Evolutionary conservation across 139 green algal species (phyloP).

Genomic region (Dunaliella primolecta): DNA sequence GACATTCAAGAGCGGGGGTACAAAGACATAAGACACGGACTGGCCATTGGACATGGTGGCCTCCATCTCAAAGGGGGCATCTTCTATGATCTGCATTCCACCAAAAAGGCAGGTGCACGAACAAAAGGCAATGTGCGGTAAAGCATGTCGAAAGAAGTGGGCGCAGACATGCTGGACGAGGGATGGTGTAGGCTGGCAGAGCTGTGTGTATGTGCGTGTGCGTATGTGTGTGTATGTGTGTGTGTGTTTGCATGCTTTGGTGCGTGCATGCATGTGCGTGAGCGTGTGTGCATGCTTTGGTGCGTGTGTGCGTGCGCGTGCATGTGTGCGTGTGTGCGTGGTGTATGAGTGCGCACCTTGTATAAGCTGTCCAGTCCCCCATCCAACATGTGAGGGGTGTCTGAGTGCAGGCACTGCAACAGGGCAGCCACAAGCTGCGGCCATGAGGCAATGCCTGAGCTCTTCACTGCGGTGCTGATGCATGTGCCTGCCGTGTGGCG

Average conservation of each 20-base stretch:
- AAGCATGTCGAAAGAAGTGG: too few species aligned
- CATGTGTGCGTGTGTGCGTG: neutral
- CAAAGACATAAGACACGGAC: constrained; percentile 30
- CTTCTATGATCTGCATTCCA: constrained; percentile 58
- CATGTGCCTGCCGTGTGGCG: constrained; percentile 80
- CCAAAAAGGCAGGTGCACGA: too few species aligned
- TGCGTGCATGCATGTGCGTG: neutral
- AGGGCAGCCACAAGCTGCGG: constrained; percentile 74
- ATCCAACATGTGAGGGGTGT: constrained; percentile 61
- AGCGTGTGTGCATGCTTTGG: neutral
- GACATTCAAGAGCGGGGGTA: constrained; percentile 68
- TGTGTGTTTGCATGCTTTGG: neutral
- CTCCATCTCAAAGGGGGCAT: constrained; percentile 68
- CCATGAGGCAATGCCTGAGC: constrained; percentile 64
- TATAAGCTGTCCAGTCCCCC: constrained; percentile 87
- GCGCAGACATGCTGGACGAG: too few species aligned
- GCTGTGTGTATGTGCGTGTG: neutral
- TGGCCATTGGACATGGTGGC: neutral
- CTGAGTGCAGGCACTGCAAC: constrained; percentile 45
- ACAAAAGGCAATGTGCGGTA: too few species aligned
- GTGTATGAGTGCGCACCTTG: constrained; percentile 58
- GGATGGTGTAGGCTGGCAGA: too few species aligned
- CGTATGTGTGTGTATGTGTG: neutral
- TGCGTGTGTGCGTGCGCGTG: neutral
- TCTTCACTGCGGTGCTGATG: constrained; percentile 48